These are phyloP conservation scores for Coemansia reversa DNA, from an alignment of 192 early-diverging fungal species.

Conservation along the genomic window DNA sequence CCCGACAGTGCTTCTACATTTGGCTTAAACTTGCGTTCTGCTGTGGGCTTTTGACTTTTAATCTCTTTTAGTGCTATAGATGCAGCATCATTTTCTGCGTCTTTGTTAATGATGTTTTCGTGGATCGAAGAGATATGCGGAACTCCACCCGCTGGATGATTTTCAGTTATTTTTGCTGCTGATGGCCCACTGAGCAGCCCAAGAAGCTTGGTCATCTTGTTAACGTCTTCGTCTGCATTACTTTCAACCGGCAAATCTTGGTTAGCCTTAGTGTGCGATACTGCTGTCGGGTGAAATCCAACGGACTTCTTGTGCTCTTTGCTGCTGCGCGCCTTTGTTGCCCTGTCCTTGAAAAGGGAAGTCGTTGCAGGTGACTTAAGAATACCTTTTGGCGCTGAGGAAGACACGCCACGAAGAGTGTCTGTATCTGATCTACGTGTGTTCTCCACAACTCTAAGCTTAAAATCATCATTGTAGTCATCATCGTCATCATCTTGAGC, in stretches of 20 bases:
- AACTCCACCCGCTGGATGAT: too few relatives aligned
- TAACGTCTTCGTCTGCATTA: slow-evolving; percentile 22
- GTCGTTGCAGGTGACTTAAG: slow-evolving; percentile 17
- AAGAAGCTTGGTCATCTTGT: slow-evolving; percentile 11
- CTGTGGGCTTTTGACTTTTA: not conserved
- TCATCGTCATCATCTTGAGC: slow-evolving; percentile 50
- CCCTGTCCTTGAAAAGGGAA: slow-evolving; percentile 4
- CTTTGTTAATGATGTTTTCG: not conserved
- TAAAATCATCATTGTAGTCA: slow-evolving; percentile 34
- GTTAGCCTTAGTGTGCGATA: slow-evolving; percentile 8
- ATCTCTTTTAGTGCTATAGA: too few relatives aligned
- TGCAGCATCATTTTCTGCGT: too few relatives aligned
- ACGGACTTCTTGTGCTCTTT: slow-evolving; percentile 20
- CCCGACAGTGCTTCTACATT: slow-evolving; percentile 12
- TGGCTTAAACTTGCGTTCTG: slow-evolving; percentile 31
- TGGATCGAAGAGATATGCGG: slow-evolving; percentile 7
- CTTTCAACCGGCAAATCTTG: slow-evolving; percentile 23
- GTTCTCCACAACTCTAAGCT: slow-evolving; percentile 19
- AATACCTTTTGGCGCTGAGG: slow-evolving; percentile 18
- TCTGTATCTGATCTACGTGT: not conserved
- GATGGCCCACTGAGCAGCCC: slow-evolving; percentile 7
- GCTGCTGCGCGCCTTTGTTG: not conserved
- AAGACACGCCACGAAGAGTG: not conserved
- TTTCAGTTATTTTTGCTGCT: not conserved
- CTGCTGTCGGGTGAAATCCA: slow-evolving; percentile 19